phyloP scores from a whole-genome alignment of 257 asterid genomes.

The Solanum habrochaites region DNA sequence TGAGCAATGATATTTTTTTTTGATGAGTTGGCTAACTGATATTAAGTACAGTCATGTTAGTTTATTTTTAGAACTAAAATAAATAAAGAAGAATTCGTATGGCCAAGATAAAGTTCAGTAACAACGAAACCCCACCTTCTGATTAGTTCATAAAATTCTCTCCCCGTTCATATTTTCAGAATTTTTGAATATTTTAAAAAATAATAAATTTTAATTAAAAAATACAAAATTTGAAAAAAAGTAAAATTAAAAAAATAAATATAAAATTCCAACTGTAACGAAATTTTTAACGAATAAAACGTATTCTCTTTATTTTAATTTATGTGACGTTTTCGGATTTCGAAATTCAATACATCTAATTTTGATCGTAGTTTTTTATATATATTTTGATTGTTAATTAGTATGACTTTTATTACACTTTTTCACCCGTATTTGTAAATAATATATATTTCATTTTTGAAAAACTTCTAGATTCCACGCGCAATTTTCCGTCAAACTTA shows the following conservation, averaged over 20 bases:
- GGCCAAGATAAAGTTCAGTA: constrained; percentile 10
- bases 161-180: fast-evolving
- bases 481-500: too few relatives aligned
- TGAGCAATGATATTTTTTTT: constrained; percentile 3
- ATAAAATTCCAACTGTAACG: background rate
- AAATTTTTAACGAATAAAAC: too few relatives aligned
- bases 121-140: background rate
- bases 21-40: constrained; percentile 2
- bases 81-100: constrained; percentile 3
- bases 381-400: too few relatives aligned
- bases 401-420: too few relatives aligned
- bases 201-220: fast-evolving
- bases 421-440: too few relatives aligned
- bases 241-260: fast-evolving
- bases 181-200: background rate
- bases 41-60: background rate
- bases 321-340: too few relatives aligned
- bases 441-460: too few relatives aligned
- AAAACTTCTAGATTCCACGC: too few relatives aligned
- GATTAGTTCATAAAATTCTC: background rate
- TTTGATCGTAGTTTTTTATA: too few relatives aligned
- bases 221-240: background rate
- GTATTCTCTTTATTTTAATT: too few relatives aligned
- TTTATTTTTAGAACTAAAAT: background rate
- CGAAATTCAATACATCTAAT: too few relatives aligned